Base-by-base conservation (phyloP, 2,329 filamentous ascomycete species). In the Penicillium occitanis region DNA sequence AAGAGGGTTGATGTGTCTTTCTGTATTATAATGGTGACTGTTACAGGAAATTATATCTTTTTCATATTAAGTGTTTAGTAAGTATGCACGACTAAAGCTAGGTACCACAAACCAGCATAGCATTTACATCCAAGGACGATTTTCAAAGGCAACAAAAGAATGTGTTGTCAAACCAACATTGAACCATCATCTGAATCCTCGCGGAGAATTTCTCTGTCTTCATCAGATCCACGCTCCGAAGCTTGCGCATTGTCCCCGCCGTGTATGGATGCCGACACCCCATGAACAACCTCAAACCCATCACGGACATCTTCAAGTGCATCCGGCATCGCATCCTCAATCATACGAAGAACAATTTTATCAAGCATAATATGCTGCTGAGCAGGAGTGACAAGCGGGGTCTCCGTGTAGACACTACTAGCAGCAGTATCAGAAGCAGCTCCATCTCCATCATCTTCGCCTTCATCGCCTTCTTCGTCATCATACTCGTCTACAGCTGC, bases 311-410 rank as follows among this genome's bases (percentile, higher is more conserved):
- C 10, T 14, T 50, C 7, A 1, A 40, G n/a, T 37, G 14, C 30
- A 25, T 53, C 46, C 17, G 60, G 46, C n/a, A 50, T 35, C 17
- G 33, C 19, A 6, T 62, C 33, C 22, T 42, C 35, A 8, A 62
- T 48, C 60, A 62, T 53, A 84, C 72, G 28, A 7, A 82, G 71
- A 44, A 60, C 33, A 40, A 66, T 57, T 14, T 30, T 61, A 19
- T 55, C 58, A 40, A 62, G 46, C 17, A 62, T 22, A 14, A 62
- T 62, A 42, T 51, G n/a, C 46, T 13, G 30, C 19, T 57, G 53
- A 19, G 19, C 7, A 0, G 59, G 28, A 10, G 8, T 37, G 22
- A 50, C n/a, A 28, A 61, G 19, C 30, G 17, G 3, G n/a, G 30
- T 2, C 2, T 19, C 46, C 5, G 33, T 14, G 22, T 3, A 40